These are phyloP conservation scores for Escallonia rubra DNA, from an alignment of 129 eudicot species.

Conservation along the genomic window DNA sequence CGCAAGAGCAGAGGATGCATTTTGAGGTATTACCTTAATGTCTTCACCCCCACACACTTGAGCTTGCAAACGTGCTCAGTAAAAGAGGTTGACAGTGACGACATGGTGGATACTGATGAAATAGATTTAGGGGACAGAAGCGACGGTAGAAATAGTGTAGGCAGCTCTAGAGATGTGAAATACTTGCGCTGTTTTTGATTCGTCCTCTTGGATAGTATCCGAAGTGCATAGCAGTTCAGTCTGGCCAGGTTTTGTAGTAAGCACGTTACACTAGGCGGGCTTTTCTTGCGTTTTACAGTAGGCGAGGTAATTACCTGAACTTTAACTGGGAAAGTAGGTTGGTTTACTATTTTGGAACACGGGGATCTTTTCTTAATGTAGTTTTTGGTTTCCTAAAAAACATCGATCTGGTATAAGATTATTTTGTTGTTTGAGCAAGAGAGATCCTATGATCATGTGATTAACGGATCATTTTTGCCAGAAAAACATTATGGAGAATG, in stretches of 20 bases:
- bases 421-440: no score
- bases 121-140: conserved; percentile 1
- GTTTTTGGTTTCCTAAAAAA: no score
- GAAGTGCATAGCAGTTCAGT: background rate
- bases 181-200: conserved; percentile 8
- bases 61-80: conserved; percentile 24
- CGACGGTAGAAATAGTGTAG: background rate
- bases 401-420: no score
- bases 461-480: no score
- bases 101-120: conserved; percentile 16
- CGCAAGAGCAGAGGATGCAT: conserved; percentile 18
- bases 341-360: no score
- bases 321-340: no score
- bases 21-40: conserved; percentile 36
- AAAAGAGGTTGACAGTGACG: conserved; percentile 28
- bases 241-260: background rate
- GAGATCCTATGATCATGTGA: no score
- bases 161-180: conserved; percentile 10
- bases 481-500: no score
- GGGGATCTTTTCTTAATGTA: no score
- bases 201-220: background rate
- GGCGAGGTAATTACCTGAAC: no score
- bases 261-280: background rate
- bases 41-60: conserved; percentile 29
- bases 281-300: background rate